phyloP scores from a whole-genome alignment of 164 flowering plant genomes.

The Tetrastigma voinierianum region DNA sequence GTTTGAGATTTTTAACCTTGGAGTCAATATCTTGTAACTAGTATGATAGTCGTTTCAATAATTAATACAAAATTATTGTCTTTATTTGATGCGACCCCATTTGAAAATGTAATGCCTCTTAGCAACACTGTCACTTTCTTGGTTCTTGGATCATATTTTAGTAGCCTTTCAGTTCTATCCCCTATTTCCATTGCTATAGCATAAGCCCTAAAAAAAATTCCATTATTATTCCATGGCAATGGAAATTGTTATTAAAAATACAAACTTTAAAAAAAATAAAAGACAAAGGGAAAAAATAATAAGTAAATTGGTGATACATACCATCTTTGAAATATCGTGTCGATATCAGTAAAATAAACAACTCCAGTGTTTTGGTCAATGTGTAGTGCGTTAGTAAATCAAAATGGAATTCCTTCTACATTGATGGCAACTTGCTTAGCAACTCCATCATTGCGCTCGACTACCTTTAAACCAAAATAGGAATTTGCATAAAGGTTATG shows the following conservation, averaged over 20 bases:
- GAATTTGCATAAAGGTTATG: too few species aligned
- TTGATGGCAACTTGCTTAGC: background rate
- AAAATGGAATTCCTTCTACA: background rate
- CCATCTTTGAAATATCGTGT: slow-evolving; percentile 3
- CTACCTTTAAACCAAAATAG: too few species aligned
- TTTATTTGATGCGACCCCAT: slow-evolving; percentile 3
- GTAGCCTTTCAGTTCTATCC: slow-evolving; percentile 1
- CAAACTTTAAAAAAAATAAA: too few species aligned
- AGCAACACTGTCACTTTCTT: background rate
- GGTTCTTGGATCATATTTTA: slow-evolving; percentile 1
- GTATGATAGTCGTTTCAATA: too few species aligned
- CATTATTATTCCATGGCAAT: background rate
- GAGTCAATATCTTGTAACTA: too few species aligned
- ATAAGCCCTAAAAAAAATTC: too few species aligned
- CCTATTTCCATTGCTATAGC: too few species aligned
- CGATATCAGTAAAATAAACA: background rate
- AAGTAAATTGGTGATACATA: background rate
- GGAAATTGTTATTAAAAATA: background rate
- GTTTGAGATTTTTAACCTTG: too few species aligned
- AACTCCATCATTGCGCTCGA: too few species aligned
- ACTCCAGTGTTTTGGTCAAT: background rate
- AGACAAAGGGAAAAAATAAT: too few species aligned
- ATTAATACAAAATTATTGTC: background rate
- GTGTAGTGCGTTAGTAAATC: background rate
- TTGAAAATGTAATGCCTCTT: background rate